Percentiles rank a stretch among this genome's conserved stretches.
Conservation (phyloP, 1,284 basidiomycete species). For the Tilletia indica region DNA sequence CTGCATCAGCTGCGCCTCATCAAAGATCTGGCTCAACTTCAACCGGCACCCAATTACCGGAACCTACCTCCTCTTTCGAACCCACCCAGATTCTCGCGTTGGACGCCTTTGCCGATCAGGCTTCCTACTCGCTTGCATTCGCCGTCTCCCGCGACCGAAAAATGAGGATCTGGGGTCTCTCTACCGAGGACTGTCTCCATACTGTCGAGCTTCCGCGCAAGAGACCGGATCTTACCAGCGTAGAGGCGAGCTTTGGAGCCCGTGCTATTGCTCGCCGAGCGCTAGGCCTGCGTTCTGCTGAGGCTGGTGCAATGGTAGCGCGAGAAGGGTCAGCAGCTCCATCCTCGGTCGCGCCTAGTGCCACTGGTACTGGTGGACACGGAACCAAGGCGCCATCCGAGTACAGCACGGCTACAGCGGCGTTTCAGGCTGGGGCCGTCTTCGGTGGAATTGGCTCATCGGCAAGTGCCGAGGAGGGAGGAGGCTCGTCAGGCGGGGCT, state of each 20-base stretch:
- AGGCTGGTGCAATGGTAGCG: not conserved
- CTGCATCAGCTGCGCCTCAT: slow-evolving; percentile 24
- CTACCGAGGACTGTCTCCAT: slow-evolving; percentile 47
- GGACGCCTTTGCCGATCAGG: slow-evolving; percentile 32
- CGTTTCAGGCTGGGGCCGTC: slow-evolving; percentile 10
- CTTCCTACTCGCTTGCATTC: slow-evolving; percentile 40
- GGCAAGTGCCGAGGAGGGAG: not conserved
- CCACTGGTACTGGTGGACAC: not conserved
- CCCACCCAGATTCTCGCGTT: slow-evolving; percentile 14
- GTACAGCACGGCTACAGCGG: slow-evolving; percentile 14
- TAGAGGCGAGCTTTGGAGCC: not conserved
- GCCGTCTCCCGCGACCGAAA: slow-evolving; percentile 48
- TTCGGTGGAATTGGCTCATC: not conserved
- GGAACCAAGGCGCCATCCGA: slow-evolving; percentile 4
- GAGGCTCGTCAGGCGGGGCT: not conserved
- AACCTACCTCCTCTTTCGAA: not conserved
- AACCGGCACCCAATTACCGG: slow-evolving; percentile 4
- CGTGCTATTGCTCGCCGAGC: slow-evolving; percentile 10
- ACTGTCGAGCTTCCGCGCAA: slow-evolving; percentile 40
- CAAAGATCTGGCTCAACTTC: not conserved
- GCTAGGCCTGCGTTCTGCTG: not conserved
- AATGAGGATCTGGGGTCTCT: slow-evolving; percentile 49
- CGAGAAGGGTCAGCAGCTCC: slow-evolving; percentile 7
- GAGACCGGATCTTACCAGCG: not conserved
- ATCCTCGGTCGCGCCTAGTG: not conserved